Evolutionary conservation across 1,284 basidiomycete species (phyloP).

Genomic region (Somion occarium): DNA sequence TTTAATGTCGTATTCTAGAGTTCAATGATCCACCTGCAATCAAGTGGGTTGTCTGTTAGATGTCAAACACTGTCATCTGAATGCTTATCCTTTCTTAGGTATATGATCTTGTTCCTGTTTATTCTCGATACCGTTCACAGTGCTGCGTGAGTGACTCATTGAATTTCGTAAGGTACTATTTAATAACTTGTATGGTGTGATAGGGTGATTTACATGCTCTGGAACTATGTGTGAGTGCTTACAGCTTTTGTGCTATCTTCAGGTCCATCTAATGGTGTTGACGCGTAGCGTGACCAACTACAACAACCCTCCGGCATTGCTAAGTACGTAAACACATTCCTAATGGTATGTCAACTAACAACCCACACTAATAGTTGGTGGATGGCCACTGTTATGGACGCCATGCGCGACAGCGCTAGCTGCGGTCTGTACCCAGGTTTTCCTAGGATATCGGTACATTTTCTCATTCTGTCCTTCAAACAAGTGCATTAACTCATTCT

Average conservation of each 20-base stretch:
- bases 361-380: conserved; percentile 25
- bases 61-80: too few relatives aligned
- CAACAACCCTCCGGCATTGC: conserved; percentile 31
- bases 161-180: too few relatives aligned
- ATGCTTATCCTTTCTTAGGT: conserved; percentile 20
- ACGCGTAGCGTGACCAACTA: conserved; percentile 36
- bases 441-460: conserved; percentile 39
- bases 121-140: conserved; percentile 37
- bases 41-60: conserved; percentile 26
- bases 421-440: conserved; percentile 39
- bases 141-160: background rate
- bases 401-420: conserved; percentile 37
- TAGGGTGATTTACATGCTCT: background rate
- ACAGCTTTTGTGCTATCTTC: background rate
- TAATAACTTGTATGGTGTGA: background rate
- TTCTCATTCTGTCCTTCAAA: background rate
- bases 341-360: background rate
- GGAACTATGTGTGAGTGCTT: background rate
- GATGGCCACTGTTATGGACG: conserved; percentile 42
- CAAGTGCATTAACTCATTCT: background rate
- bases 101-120: conserved; percentile 36
- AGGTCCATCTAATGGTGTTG: background rate
- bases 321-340: conserved; percentile 21
- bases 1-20: conserved; percentile 28
- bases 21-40: conserved; percentile 41